A percentile compares a stretch with the other conserved stretches of the same genome.
Evolutionary conservation across 768 basidiomycete genomes (phyloP).

Genomic region (Scleroderma citrinum): DNA sequence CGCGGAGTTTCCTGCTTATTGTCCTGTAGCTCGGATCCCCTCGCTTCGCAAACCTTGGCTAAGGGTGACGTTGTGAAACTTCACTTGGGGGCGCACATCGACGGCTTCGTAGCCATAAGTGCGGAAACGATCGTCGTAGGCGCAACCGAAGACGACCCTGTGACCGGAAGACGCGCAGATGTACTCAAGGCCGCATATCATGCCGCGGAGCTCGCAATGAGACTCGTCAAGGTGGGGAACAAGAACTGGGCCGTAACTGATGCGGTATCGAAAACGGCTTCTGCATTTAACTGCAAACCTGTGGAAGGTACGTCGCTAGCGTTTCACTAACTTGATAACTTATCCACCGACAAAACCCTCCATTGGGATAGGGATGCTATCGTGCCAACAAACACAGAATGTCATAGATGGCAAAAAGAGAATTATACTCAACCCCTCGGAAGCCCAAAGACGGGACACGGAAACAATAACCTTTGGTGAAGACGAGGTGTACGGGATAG

Average conservation of each 20-base stretch:
- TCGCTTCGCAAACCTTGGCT: constrained; percentile 59
- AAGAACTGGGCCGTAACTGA: constrained; percentile 97
- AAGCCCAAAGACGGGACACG: constrained; percentile 78
- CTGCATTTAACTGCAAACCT: constrained; percentile 80
- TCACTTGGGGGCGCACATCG: constrained; percentile 95
- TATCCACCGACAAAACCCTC: not conserved
- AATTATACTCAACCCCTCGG: constrained; percentile 85
- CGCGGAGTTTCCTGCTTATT: constrained; percentile 24
- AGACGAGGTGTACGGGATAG: constrained; percentile 92
- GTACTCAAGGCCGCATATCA: constrained; percentile 91
- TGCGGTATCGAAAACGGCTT: constrained; percentile 64
- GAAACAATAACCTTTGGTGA: constrained; percentile 85
- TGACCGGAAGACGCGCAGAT: constrained; percentile 84
- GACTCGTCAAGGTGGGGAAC: constrained; percentile 84
- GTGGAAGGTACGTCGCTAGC: constrained; percentile 71
- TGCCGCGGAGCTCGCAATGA: constrained; percentile 89
- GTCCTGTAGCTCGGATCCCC: constrained; percentile 60
- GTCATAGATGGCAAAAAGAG: constrained; percentile 96
- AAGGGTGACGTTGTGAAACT: constrained; percentile 94
- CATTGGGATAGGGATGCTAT: constrained; percentile 70
- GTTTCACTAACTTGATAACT: not conserved
- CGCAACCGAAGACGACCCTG: constrained; percentile 63
- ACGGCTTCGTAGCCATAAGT: constrained; percentile 90
- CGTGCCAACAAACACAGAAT: constrained; percentile 91
- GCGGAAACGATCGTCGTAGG: constrained; percentile 93